phyloP scores from a whole-genome alignment of 805 yeast genomes.

The Zygosaccharomyces pseudorouxii region DNA sequence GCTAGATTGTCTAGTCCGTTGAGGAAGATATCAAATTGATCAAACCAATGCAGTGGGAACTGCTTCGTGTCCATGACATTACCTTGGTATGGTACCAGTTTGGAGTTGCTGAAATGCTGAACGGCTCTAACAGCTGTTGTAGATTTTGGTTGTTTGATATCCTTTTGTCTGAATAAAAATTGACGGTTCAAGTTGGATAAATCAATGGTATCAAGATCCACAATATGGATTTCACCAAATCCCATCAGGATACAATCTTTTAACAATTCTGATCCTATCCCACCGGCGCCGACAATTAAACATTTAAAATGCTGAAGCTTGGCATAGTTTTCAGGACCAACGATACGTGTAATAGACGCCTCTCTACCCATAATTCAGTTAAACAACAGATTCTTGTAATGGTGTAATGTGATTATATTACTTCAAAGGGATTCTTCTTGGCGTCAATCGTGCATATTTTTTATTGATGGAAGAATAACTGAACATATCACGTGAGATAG shows the following conservation, averaged over 20 bases:
- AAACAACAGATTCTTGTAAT: background rate
- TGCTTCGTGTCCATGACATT: slow-evolving; percentile 72
- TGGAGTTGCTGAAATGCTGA: slow-evolving; percentile 58
- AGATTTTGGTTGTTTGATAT: slow-evolving; percentile 85
- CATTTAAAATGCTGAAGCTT: slow-evolving; percentile 46
- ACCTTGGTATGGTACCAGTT: slow-evolving; percentile 75
- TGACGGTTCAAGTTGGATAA: slow-evolving; percentile 89
- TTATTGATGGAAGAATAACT: no score
- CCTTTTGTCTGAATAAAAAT: slow-evolving; percentile 82
- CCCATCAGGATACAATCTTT: slow-evolving; percentile 77
- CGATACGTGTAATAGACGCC: slow-evolving; percentile 21
- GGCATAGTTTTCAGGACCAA: slow-evolving; percentile 27
- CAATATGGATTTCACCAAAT: slow-evolving; percentile 81
- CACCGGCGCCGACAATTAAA: slow-evolving; percentile 91
- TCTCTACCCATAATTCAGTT: slow-evolving; percentile 20
- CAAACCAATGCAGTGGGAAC: slow-evolving; percentile 75
- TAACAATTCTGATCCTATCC: slow-evolving; percentile 88
- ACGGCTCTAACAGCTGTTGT: slow-evolving; percentile 83
- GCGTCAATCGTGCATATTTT: background rate
- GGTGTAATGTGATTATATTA: background rate
- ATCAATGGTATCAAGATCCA: slow-evolving; percentile 95
- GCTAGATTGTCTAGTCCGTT: slow-evolving; percentile 93
- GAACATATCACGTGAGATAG: no score
- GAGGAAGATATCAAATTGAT: slow-evolving; percentile 70
- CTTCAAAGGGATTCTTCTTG: background rate